These are phyloP conservation scores for Wallacemonas collosoma DNA, from an alignment of 208 protist genomes.

Conservation along the genomic window DNA sequence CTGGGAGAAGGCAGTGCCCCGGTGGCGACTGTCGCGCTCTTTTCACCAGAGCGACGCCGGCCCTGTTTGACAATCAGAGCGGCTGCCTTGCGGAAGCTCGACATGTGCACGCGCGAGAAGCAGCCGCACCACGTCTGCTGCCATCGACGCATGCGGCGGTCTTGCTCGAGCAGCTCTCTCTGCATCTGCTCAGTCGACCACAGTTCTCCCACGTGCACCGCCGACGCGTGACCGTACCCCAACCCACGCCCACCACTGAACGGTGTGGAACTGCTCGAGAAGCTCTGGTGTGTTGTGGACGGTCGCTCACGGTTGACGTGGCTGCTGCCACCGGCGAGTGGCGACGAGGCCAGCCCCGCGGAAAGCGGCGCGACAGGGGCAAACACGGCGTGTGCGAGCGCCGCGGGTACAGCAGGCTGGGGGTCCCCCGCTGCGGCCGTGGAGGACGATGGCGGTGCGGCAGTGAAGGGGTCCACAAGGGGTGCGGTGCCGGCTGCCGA, in stretches of 20 bases:
- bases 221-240: background rate
- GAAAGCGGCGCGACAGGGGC: background rate
- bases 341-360: background rate
- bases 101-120: slow-evolving; percentile 18
- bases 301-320: background rate
- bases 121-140: slow-evolving; percentile 39
- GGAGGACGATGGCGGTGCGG: slow-evolving; percentile 17
- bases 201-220: slow-evolving; percentile 15
- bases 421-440: background rate
- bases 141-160: slow-evolving; percentile 39
- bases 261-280: background rate
- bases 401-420: background rate
- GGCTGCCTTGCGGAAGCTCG: slow-evolving; percentile 8
- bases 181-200: slow-evolving; percentile 39
- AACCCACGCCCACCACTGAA: background rate
- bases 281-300: slow-evolving; percentile 2
- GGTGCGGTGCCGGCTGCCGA: background rate
- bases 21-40: background rate
- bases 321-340: background rate
- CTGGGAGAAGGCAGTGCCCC: background rate
- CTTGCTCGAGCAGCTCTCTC: slow-evolving; percentile 46
- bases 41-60: slow-evolving; percentile 18
- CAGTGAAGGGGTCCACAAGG: slow-evolving; percentile 8
- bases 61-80: background rate
- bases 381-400: slow-evolving; percentile 7